A percentile compares a stretch with the other conserved stretches of the same genome.
Evolutionary conservation across 2,329 filamentous ascomycete genomes (phyloP).

Genomic region (Iodosphaeria phyllophila): DNA sequence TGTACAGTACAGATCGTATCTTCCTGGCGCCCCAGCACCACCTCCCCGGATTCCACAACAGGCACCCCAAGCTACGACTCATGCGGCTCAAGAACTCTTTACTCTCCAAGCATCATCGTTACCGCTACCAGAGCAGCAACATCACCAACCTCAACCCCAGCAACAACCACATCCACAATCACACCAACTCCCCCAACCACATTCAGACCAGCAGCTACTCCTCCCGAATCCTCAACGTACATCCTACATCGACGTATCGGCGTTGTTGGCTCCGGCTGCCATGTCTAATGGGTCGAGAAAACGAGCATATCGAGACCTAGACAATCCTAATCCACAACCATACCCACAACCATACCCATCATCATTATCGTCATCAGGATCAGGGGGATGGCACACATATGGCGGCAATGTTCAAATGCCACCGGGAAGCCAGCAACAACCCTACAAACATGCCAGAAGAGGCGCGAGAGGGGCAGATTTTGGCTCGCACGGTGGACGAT

Average conservation of each 20-base stretch:
- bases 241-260: constrained; percentile 3
- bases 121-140: too few species aligned
- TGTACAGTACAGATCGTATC: constrained; percentile 41
- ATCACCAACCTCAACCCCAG: too few species aligned
- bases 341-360: too few species aligned
- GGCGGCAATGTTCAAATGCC: constrained; percentile 11
- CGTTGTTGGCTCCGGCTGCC: constrained; percentile 2
- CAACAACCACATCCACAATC: not conserved
- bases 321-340: constrained; percentile 18
- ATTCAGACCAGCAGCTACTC: constrained; percentile 1
- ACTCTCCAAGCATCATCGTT: too few species aligned
- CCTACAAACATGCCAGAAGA: constrained; percentile 41
- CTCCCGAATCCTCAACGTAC: constrained; percentile 2
- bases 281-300: constrained; percentile 22
- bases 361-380: too few species aligned
- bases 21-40: constrained; percentile 31
- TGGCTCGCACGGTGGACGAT: constrained; percentile 15
- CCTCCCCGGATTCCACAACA: constrained; percentile 11
- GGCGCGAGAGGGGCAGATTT: constrained; percentile 29
- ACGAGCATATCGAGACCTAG: constrained; percentile 34
- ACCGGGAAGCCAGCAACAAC: constrained; percentile 21
- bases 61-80: too few species aligned
- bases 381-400: constrained; percentile 9
- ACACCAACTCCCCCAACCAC: constrained; percentile 1
- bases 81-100: too few species aligned